Percentiles rank a stretch among this genome's conserved stretches.
phyloP scores from a whole-genome alignment of 805 yeast species.

The Nakazawaea ernobii region DNA sequence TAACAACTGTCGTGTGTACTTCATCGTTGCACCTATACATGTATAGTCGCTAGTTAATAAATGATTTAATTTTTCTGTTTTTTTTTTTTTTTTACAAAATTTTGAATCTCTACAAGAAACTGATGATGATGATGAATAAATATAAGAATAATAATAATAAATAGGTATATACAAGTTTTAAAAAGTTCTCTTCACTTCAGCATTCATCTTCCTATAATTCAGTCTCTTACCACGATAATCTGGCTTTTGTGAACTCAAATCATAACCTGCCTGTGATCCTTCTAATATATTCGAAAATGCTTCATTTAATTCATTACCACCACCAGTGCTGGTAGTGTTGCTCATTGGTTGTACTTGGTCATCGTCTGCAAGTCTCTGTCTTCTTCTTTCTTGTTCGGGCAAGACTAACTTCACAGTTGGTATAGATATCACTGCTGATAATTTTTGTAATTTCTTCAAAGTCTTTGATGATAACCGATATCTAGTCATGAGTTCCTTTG shows the following conservation, averaged over 20 bases:
- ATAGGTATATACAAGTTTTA: conserved; percentile 1
- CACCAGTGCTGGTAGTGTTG: background rate
- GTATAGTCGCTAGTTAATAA: too few species aligned
- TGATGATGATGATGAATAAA: background rate
- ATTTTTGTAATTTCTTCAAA: background rate
- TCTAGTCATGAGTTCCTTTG: background rate
- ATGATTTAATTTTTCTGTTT: too few species aligned
- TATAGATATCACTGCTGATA: background rate
- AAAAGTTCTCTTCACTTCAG: conserved; percentile 4
- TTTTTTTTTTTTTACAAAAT: background rate
- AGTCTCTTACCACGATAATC: background rate
- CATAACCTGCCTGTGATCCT: conserved; percentile 8
- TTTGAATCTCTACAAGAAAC: background rate
- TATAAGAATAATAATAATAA: background rate
- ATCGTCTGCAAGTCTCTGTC: background rate
- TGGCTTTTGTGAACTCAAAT: background rate
- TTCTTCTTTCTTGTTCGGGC: background rate
- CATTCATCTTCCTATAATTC: conserved; percentile 1
- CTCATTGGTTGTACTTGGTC: background rate
- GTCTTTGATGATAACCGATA: background rate
- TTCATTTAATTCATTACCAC: conserved; percentile 4
- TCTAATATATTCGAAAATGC: conserved; percentile 2
- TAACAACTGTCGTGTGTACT: background rate
- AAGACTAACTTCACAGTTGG: background rate
- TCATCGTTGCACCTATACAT: background rate